Evolutionary conservation across 768 basidiomycete genomes (phyloP).

Genomic region (Rhodocollybia butyracea): DNA sequence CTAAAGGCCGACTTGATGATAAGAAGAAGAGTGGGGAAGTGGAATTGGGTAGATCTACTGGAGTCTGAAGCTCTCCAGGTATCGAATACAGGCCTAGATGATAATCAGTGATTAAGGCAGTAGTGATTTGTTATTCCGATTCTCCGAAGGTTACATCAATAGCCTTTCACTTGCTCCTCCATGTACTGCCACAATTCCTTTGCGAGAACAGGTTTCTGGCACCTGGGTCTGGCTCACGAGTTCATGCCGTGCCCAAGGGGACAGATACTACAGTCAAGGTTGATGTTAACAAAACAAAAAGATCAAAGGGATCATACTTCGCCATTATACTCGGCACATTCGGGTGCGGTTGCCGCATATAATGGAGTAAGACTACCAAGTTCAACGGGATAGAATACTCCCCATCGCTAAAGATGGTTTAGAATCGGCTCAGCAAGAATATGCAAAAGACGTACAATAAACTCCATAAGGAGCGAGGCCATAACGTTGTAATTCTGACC

Average conservation of each 20-base stretch:
- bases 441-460: constrained; percentile 3
- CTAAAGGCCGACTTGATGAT: no score
- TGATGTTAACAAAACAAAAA: background rate
- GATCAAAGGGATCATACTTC: constrained; percentile 22
- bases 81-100: no score
- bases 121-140: no score
- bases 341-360: constrained; percentile 37
- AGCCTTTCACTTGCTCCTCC: constrained; percentile 13
- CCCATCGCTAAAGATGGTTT: background rate
- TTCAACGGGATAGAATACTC: constrained; percentile 1
- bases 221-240: background rate
- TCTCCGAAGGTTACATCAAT: background rate
- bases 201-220: constrained; percentile 5
- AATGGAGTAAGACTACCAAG: constrained; percentile 36
- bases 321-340: constrained; percentile 30
- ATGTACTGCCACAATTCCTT: constrained; percentile 13
- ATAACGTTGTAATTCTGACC: constrained; percentile 11
- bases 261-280: constrained; percentile 8
- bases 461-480: background rate
- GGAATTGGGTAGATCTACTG: no score
- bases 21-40: no score
- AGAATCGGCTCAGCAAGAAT: background rate
- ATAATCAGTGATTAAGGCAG: no score
- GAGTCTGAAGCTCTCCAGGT: no score
- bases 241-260: constrained; percentile 8